These are phyloP conservation scores for Berkeleyomyces basicola DNA, from an alignment of 2,329 filamentous ascomycete species.

Conservation along the genomic window DNA sequence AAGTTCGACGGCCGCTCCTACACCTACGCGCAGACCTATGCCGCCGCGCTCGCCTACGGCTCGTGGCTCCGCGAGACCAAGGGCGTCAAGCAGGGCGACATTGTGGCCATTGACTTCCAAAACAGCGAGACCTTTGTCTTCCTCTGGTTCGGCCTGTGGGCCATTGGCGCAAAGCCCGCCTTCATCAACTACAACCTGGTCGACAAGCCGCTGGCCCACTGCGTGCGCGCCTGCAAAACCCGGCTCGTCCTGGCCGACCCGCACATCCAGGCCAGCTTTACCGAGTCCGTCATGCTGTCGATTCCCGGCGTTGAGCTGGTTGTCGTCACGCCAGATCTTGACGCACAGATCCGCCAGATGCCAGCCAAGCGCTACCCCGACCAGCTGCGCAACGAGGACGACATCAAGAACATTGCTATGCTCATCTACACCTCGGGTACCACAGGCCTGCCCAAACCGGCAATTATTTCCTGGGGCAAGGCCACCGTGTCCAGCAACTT, in stretches of 20 bases:
- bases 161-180: conserved; percentile 65
- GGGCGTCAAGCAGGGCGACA: conserved; percentile 49
- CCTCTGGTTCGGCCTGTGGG: conserved; percentile 63
- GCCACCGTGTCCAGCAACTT: conserved; percentile 36
- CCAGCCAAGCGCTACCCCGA: conserved; percentile 42
- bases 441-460: conserved; percentile 67
- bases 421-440: conserved; percentile 80
- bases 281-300: conserved; percentile 37
- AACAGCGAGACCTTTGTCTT: conserved; percentile 69
- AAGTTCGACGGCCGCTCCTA: conserved; percentile 52
- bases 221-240: conserved; percentile 50
- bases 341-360: conserved; percentile 35
- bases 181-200: conserved; percentile 79
- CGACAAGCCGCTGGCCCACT: conserved; percentile 56
- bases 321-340: conserved; percentile 41
- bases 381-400: conserved; percentile 33
- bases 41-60: conserved; percentile 53
- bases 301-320: conserved; percentile 39
- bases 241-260: conserved; percentile 54
- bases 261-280: conserved; percentile 26
- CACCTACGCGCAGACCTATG: conserved; percentile 63
- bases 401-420: conserved; percentile 42
- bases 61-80: conserved; percentile 53
- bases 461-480: conserved; percentile 60
- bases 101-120: conserved; percentile 67